A percentile compares a stretch with the other conserved stretches of the same genome.
Conservation (phyloP, 305 asterid species). For the Fraxinus latifolia region DNA sequence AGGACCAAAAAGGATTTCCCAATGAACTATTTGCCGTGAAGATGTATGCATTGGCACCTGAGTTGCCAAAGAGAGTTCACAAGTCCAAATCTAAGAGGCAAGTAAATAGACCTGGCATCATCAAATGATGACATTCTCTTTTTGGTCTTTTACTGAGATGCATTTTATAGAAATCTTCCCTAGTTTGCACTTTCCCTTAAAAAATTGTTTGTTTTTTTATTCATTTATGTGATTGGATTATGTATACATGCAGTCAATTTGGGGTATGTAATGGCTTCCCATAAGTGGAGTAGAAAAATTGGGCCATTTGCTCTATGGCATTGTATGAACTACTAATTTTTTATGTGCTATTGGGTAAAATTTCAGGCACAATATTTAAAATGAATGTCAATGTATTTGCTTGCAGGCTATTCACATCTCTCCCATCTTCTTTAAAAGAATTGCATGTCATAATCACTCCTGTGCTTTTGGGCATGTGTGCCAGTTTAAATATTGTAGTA, state of each 20-base stretch:
- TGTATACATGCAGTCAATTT: background rate
- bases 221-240: background rate
- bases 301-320: background rate
- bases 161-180: background rate
- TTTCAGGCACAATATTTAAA: background rate
- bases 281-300: background rate
- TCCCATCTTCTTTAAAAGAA: background rate
- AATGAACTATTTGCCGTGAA: constrained; percentile 73
- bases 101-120: constrained; percentile 63
- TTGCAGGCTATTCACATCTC: background rate
- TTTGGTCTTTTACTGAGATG: background rate
- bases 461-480: background rate
- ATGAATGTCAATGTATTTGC: background rate
- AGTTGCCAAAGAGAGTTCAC: constrained; percentile 51
- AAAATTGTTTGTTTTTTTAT: background rate
- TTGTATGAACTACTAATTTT: background rate
- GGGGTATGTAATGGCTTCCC: background rate
- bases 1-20: constrained; percentile 85
- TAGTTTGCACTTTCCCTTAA: background rate
- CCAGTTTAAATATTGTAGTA: background rate
- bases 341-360: background rate
- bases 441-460: background rate
- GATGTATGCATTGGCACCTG: constrained; percentile 79
- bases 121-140: constrained; percentile 35
- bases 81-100: constrained; percentile 39